phyloP scores from a whole-genome alignment of 1,284 basidiomycete genomes.

The Marasmius sp. region DNA sequence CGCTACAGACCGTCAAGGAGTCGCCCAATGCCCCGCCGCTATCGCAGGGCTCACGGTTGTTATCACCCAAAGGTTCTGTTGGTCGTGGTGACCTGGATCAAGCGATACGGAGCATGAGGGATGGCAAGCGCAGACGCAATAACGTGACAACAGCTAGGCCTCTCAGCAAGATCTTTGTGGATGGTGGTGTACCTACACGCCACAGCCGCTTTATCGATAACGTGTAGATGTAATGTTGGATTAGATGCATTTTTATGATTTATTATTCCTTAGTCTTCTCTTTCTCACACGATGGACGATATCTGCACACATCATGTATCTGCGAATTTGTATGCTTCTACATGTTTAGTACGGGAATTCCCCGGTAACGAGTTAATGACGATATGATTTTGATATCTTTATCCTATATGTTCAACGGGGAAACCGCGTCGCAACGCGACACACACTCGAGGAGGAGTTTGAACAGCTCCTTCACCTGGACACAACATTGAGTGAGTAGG shows the following conservation, averaged over 20 bases:
- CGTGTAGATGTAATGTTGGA: neutral
- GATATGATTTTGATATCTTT: neutral
- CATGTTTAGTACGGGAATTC: neutral
- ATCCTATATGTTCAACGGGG: slow-evolving; percentile 45
- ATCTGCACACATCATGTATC: neutral
- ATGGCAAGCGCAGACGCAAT: slow-evolving; percentile 59
- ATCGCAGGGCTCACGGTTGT: slow-evolving; percentile 37
- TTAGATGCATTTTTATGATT: neutral
- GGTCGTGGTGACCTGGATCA: slow-evolving; percentile 79
- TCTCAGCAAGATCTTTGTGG: slow-evolving; percentile 78
- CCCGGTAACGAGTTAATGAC: neutral
- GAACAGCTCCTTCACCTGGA: slow-evolving; percentile 65
- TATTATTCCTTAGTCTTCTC: neutral
- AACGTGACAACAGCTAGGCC: slow-evolving; percentile 34
- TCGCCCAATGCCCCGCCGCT: slow-evolving; percentile 24
- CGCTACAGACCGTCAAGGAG: slow-evolving; percentile 14
- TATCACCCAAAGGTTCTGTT: slow-evolving; percentile 43
- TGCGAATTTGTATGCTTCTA: neutral
- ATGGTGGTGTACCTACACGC: slow-evolving; percentile 49
- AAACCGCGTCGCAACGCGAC: slow-evolving; percentile 53
- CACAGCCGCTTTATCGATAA: slow-evolving; percentile 37
- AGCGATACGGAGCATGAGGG: slow-evolving; percentile 78
- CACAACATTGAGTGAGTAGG: neutral
- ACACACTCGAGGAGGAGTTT: slow-evolving; percentile 62
- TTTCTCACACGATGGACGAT: neutral